A percentile compares a stretch with the other conserved stretches of the same genome.
phyloP scores from a whole-genome alignment of 352 stramenopile genomes.

The Globisporangium perplexum region DNA sequence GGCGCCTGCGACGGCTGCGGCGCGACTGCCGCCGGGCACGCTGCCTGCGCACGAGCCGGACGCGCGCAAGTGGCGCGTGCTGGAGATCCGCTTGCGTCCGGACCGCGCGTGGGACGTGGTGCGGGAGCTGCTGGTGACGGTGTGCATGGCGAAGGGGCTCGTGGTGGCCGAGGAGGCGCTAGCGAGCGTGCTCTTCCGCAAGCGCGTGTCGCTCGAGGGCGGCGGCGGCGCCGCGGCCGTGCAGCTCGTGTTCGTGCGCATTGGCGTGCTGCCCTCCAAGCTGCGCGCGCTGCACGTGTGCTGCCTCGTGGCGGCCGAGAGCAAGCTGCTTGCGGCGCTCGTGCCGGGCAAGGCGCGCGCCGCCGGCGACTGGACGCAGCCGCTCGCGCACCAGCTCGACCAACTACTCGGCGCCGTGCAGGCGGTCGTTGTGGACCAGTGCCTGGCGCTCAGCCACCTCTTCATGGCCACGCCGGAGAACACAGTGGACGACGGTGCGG shows the following conservation, averaged over 20 bases:
- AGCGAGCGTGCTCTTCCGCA: slow-evolving; percentile 66
- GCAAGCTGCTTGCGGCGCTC: slow-evolving; percentile 55
- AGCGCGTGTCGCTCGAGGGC: slow-evolving; percentile 53
- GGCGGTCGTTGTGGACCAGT: slow-evolving; percentile 60
- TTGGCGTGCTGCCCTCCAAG: slow-evolving; percentile 75
- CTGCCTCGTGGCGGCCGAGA: slow-evolving; percentile 56
- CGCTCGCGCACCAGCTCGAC: slow-evolving; percentile 50
- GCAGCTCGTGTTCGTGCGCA: slow-evolving; percentile 65
- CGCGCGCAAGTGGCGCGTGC: slow-evolving; percentile 55
- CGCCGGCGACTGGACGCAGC: slow-evolving; percentile 32
- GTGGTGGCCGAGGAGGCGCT: slow-evolving; percentile 46
- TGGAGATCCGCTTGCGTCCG: slow-evolving; percentile 63
- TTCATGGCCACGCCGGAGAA: slow-evolving; percentile 78
- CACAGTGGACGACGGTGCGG: slow-evolving; percentile 44
- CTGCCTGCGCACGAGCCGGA: slow-evolving; percentile 57
- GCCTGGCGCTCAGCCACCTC: slow-evolving; percentile 57
- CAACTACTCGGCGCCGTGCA: slow-evolving; percentile 67
- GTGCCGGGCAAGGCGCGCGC: slow-evolving; percentile 32
- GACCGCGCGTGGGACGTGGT: slow-evolving; percentile 71
- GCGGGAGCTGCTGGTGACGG: slow-evolving; percentile 70
- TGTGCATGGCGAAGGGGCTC: slow-evolving; percentile 75
- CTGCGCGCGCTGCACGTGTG: slow-evolving; percentile 69
- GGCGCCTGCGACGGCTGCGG: neutral
- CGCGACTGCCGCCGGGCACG: slow-evolving; percentile 1
- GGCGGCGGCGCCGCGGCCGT: slow-evolving; percentile 58